phyloP scores from a whole-genome alignment of 805 yeast genomes.

The Candida lessepsii region DNA sequence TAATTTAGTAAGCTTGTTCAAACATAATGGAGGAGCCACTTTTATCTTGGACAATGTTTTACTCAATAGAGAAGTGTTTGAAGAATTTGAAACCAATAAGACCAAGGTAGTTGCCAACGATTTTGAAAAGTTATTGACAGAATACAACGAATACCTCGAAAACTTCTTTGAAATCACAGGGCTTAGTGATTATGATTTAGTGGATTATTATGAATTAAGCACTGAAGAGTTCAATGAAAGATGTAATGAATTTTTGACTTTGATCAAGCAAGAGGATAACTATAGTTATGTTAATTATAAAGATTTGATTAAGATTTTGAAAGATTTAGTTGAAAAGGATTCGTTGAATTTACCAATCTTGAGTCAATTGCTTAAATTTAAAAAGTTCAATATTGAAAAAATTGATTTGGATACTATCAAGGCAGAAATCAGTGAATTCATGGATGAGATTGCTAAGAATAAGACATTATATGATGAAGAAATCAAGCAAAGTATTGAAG shows the following conservation, averaged over 20 bases:
- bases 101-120: background rate
- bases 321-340: constrained; percentile 6
- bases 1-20: constrained; percentile 32
- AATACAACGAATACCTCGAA: constrained; percentile 1
- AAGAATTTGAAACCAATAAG: constrained; percentile 20
- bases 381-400: background rate
- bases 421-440: constrained; percentile 9
- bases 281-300: constrained; percentile 8
- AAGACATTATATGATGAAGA: constrained; percentile 9
- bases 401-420: background rate
- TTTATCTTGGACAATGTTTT: constrained; percentile 37
- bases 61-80: constrained; percentile 26
- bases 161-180: constrained; percentile 8
- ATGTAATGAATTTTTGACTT: constrained; percentile 8
- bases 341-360: constrained; percentile 10
- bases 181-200: constrained; percentile 9
- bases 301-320: constrained; percentile 5
- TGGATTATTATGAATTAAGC: constrained; percentile 13
- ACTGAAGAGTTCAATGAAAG: constrained; percentile 7
- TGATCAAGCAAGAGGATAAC: constrained; percentile 5
- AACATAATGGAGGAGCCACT: constrained; percentile 30
- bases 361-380: background rate
- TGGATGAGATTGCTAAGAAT: constrained; percentile 8
- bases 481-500: constrained; percentile 11
- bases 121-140: constrained; percentile 5